Evolutionary conservation across 208 protist species (phyloP), one percentile per base, ranked within the genome.

Genomic region (Leishmania guyanensis): DNA sequence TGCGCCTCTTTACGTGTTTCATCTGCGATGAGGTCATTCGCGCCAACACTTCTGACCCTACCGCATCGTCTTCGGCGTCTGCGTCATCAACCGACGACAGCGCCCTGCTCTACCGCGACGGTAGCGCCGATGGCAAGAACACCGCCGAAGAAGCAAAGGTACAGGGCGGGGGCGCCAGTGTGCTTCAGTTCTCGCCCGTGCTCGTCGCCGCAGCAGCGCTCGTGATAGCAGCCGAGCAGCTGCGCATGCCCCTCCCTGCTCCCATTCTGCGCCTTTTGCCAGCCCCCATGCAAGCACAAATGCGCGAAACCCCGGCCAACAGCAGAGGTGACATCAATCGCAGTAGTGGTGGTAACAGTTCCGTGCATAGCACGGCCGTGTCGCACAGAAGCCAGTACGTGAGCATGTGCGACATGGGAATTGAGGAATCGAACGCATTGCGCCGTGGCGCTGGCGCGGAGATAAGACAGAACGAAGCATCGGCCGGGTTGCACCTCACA

Each of bases 1-100:
- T 89, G 66, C 68, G 83, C 16, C 81, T 84, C 46, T 81, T 90
- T 22, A 76, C 86, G 43, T 82, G 56, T 62, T 90, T 90, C 66
- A 73, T 90, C 58, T 88, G 78, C 83, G 87, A 90, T 56, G 79
- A 86, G 84, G 78, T 86, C 20, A 86, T 90, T 16, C 87, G 87
- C 58, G 87, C 84, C 43, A 43, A 79, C 65, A 70, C 81, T 43
- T 29, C 39, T 33, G 70, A 20, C 60, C 60, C 54, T 2, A 62
- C 66, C 4, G 73, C 50, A 51, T 46, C 71, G 51, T 62, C 51
- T 9, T 76, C 48, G 20, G 9, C 33, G 71, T 76, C 71, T 39
- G 71, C 70, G n/a, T 74, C 70, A 8, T 74, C 79, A 14, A 36
- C 78, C 46, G 75, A 65, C 70, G 75, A 60, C 78, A 29, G 10